phyloP scores from a whole-genome alignment of 352 stramenopile genomes.

The Phytophthora cryptogea region DNA sequence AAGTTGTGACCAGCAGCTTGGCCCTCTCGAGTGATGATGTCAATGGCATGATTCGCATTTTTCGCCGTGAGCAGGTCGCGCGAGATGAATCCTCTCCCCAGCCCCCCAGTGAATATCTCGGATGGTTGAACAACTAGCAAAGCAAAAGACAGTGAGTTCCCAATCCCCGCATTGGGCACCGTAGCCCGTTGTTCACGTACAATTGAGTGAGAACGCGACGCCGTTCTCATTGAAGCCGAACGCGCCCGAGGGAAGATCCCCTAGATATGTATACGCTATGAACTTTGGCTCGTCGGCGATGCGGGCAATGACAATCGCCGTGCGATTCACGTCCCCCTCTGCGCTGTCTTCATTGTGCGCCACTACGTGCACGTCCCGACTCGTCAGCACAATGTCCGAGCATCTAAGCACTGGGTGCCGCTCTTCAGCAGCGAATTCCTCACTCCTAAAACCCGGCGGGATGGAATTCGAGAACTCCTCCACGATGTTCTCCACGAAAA shows the following conservation, averaged over 20 bases:
- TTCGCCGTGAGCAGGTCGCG: slow-evolving; percentile 56
- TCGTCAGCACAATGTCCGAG: slow-evolving; percentile 71
- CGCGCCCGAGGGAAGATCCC: slow-evolving; percentile 68
- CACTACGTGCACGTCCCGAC: slow-evolving; percentile 46
- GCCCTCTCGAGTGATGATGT: slow-evolving; percentile 47
- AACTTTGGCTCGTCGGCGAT: slow-evolving; percentile 61
- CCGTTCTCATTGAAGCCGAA: slow-evolving; percentile 77
- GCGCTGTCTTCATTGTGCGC: slow-evolving; percentile 76
- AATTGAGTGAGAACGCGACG: slow-evolving; percentile 81
- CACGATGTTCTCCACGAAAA: slow-evolving; percentile 79
- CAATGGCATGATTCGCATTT: slow-evolving; percentile 52
- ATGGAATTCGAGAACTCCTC: slow-evolving; percentile 76
- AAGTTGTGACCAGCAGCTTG: slow-evolving; percentile 79
- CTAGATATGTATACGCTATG: slow-evolving; percentile 75
- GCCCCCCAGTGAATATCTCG: slow-evolving; percentile 57
- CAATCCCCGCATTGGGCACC: background rate
- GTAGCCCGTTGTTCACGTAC: slow-evolving; percentile 31
- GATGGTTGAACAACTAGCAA: slow-evolving; percentile 66
- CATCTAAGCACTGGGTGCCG: slow-evolving; percentile 52
- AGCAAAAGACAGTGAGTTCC: background rate
- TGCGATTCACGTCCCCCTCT: slow-evolving; percentile 60
- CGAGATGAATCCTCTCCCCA: slow-evolving; percentile 75
- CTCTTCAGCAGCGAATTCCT: slow-evolving; percentile 15
- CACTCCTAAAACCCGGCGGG: slow-evolving; percentile 39
- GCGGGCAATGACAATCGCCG: slow-evolving; percentile 62